These are phyloP conservation scores for Aspergillus carlsbadensis DNA, from an alignment of 495 filamentous ascomycete species.

Conservation along the genomic window DNA sequence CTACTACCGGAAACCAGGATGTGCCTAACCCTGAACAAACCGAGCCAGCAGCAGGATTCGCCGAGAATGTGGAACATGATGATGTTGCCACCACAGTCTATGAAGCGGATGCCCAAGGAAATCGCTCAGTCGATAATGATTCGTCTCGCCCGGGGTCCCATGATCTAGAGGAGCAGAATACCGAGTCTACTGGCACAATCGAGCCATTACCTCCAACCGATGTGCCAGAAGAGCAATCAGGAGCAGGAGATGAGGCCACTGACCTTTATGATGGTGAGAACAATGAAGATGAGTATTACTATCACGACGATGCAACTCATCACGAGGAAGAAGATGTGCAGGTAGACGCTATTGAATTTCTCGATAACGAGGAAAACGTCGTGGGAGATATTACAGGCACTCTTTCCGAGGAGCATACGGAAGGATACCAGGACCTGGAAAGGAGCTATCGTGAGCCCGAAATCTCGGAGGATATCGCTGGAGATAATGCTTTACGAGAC, in stretches of 20 bases:
- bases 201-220: slow-evolving; percentile 19
- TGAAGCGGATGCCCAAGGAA: slow-evolving; percentile 11
- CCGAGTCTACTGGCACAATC: slow-evolving; percentile 35
- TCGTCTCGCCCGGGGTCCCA: slow-evolving; percentile 19
- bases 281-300: slow-evolving; percentile 8
- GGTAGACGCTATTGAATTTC: slow-evolving; percentile 7
- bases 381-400: slow-evolving; percentile 19
- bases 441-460: slow-evolving; percentile 12
- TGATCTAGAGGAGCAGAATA: slow-evolving; percentile 30
- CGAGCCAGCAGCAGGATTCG: slow-evolving; percentile 5
- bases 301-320: slow-evolving; percentile 12
- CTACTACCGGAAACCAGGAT: slow-evolving; percentile 10
- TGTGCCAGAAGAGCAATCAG: slow-evolving; percentile 11
- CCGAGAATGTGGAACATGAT: neutral
- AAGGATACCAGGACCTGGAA: slow-evolving; percentile 16
- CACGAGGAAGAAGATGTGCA: slow-evolving; percentile 24
- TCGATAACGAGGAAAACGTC: slow-evolving; percentile 18
- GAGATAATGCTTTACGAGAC: slow-evolving; percentile 18
- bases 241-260: slow-evolving; percentile 17
- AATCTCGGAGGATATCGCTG: slow-evolving; percentile 11
- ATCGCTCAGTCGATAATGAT: neutral
- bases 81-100: neutral
- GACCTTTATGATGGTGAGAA: slow-evolving; percentile 12
- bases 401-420: slow-evolving; percentile 15
- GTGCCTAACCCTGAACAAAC: slow-evolving; percentile 5